Evolutionary conservation across 805 yeast species (phyloP).

Genomic region (Candida lessepsii): DNA sequence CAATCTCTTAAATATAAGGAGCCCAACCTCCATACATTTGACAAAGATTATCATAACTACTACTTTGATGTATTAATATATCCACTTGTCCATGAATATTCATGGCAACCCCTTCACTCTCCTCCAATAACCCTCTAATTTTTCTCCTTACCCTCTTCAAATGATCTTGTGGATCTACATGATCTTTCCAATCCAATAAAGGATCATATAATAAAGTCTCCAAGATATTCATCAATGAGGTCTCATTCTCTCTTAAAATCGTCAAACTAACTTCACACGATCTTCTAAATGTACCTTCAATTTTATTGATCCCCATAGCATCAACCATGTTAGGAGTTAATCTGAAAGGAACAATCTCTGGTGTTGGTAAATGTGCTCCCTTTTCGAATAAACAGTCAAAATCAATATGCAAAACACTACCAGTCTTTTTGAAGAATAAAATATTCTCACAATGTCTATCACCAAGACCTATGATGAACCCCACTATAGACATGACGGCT

Average conservation of each 20-base stretch:
- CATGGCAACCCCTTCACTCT: conserved; percentile 79
- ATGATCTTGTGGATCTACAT: conserved; percentile 62
- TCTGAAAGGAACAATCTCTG: conserved; percentile 94
- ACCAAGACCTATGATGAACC: conserved; percentile 90
- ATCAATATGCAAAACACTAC: conserved; percentile 88
- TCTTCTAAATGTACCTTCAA: conserved; percentile 85
- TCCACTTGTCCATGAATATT: conserved; percentile 94
- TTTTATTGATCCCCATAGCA: conserved; percentile 85
- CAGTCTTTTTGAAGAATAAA: conserved; percentile 66
- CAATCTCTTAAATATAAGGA: conserved; percentile 26
- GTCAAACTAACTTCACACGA: conserved; percentile 81
- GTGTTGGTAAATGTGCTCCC: conserved; percentile 66
- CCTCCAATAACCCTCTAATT: conserved; percentile 75
- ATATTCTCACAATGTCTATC: conserved; percentile 96
- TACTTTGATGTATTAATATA: conserved; percentile 78
- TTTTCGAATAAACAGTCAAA: conserved; percentile 96
- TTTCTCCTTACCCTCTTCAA: conserved; percentile 72
- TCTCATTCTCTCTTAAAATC: conserved; percentile 74
- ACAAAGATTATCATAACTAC: conserved; percentile 64
- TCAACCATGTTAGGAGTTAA: conserved; percentile 87
- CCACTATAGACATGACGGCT: conserved; percentile 98
- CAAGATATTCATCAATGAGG: conserved; percentile 80
- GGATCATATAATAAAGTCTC: conserved; percentile 95
- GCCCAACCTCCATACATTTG: conserved; percentile 96
- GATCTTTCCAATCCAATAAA: conserved; percentile 69